Evolutionary conservation across 2,329 filamentous ascomycete genomes (phyloP).

Genomic region (Aspergillus sp.): DNA sequence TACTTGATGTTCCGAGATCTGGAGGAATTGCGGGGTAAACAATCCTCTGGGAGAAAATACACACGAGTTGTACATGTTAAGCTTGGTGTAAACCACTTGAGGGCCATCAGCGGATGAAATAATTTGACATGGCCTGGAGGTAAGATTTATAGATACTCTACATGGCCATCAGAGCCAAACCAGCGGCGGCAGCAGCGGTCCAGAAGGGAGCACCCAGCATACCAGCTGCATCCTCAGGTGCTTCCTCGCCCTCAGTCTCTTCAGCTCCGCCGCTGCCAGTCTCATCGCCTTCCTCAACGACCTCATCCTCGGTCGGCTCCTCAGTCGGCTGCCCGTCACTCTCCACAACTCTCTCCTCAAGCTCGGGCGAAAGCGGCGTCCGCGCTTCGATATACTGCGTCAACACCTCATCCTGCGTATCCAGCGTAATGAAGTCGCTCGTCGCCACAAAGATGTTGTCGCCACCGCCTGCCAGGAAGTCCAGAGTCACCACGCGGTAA

Average conservation of each 20-base stretch:
- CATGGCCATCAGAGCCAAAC: neutral
- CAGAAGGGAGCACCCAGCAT: slow-evolving; percentile 5
- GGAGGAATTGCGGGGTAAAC: too few species aligned
- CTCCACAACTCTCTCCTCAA: slow-evolving; percentile 10
- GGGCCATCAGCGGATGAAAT: too few species aligned
- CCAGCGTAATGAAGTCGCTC: slow-evolving; percentile 9
- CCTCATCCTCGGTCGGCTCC: too few species aligned
- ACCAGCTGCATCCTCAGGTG: neutral
- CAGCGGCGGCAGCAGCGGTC: neutral
- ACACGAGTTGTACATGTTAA: too few species aligned
- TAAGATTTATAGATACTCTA: neutral
- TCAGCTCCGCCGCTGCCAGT: neutral
- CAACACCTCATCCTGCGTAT: slow-evolving; percentile 10
- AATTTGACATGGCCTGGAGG: too few species aligned
- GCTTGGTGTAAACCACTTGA: too few species aligned
- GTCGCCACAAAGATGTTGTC: slow-evolving; percentile 11
- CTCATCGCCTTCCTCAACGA: neutral
- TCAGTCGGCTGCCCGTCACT: slow-evolving; percentile 1
- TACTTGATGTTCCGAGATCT: too few species aligned
- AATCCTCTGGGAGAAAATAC: too few species aligned
- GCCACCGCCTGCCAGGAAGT: slow-evolving; percentile 9
- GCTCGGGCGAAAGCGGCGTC: neutral
- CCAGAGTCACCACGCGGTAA: slow-evolving; percentile 8
- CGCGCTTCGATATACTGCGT: slow-evolving; percentile 6
- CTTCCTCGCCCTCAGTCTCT: neutral